These are phyloP conservation scores for Aegilops umbellulata DNA, from an alignment of 176 grass and related monocot genomes.

Conservation along the genomic window DNA sequence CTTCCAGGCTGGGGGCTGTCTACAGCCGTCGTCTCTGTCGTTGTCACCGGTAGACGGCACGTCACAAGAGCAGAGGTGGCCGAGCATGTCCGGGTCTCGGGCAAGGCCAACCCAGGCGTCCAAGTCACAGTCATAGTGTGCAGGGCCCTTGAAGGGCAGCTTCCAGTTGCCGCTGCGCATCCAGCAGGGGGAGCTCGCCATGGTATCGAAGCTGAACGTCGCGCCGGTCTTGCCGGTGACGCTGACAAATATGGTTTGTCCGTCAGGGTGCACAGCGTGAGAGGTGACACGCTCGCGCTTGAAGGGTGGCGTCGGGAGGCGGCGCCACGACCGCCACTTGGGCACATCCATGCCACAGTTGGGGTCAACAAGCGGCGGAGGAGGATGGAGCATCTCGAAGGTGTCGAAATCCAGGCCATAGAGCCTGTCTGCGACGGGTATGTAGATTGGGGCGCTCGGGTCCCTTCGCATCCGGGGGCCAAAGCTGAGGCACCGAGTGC, in stretches of 20 bases:
- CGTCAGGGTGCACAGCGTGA: neutral
- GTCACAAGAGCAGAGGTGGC: neutral
- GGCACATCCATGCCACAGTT: neutral
- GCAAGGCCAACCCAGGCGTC: neutral
- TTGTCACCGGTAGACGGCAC: neutral
- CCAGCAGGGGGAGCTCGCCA: neutral
- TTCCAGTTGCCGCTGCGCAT: neutral
- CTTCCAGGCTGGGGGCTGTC: neutral
- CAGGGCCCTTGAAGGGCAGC: neutral
- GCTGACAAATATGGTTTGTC: neutral
- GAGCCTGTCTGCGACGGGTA: neutral
- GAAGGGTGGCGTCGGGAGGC: neutral
- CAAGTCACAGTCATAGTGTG: neutral
- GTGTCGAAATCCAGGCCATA: neutral
- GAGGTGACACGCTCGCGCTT: neutral
- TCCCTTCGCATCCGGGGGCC: neutral
- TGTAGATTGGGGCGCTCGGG: neutral
- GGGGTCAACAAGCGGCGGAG: neutral
- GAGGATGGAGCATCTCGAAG: neutral
- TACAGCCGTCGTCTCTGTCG: too few species aligned
- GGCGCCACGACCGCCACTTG: neutral
- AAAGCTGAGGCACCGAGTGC: neutral
- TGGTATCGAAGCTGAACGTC: neutral
- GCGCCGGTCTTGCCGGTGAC: too few species aligned
- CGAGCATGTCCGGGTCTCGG: neutral